phyloP scores from a whole-genome alignment of 306 rosid genomes.

The Citrullus amarus region DNA sequence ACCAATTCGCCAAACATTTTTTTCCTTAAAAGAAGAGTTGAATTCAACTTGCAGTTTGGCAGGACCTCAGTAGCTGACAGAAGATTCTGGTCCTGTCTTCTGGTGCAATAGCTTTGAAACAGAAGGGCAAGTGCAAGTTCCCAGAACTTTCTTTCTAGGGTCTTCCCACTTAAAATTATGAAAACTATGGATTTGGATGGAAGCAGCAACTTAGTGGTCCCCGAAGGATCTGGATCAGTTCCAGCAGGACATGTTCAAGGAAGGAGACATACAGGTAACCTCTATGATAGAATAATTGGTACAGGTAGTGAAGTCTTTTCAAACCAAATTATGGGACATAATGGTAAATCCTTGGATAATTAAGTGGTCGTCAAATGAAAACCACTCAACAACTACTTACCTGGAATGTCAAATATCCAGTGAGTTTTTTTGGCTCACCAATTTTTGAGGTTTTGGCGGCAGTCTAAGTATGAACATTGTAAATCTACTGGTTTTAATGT shows the following conservation, averaged over 20 bases:
- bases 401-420: background rate
- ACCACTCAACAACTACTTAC: background rate
- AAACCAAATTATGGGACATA: background rate
- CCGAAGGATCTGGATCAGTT: background rate
- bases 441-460: background rate
- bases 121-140: background rate
- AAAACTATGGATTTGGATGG: background rate
- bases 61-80: background rate
- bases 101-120: background rate
- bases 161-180: background rate
- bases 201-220: slow-evolving; percentile 3
- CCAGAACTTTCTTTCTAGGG: background rate
- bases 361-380: background rate
- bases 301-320: background rate
- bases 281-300: background rate
- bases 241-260: background rate
- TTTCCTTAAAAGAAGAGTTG: no score
- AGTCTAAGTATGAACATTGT: background rate
- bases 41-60: background rate
- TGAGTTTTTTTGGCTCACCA: background rate
- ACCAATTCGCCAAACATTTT: no score
- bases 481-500: background rate
- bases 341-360: background rate
- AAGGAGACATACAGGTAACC: slow-evolving; percentile 4
- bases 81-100: background rate